Evolutionary conservation across 75 land plant genomes (phyloP).

Genomic region (Cunninghamia lanceolata): DNA sequence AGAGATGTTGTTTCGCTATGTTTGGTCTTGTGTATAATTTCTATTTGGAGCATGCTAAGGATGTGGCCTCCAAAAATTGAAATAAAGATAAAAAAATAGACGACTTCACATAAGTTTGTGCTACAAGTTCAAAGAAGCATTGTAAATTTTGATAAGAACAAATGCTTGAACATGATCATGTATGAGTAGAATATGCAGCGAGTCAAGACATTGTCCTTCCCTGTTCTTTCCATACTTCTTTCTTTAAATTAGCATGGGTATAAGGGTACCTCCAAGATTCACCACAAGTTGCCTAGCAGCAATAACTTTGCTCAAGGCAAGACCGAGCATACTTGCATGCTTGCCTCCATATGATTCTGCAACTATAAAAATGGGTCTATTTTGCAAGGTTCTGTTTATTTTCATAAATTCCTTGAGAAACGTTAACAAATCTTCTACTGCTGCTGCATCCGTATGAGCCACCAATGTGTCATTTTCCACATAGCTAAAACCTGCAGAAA

Average conservation of each 20-base stretch:
- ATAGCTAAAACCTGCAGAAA: constrained; percentile 63
- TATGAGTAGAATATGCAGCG: background rate
- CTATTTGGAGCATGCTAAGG: background rate
- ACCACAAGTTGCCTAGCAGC: constrained; percentile 46
- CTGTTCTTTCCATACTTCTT: background rate
- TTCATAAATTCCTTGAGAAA: constrained; percentile 51
- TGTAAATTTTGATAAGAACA: background rate
- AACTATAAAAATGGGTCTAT: constrained; percentile 64
- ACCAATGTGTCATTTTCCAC: constrained; percentile 54
- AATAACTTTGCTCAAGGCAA: constrained; percentile 50
- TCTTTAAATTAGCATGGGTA: background rate
- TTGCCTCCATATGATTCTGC: constrained; percentile 97
- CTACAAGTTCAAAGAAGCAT: background rate
- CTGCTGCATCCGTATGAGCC: constrained; percentile 63
- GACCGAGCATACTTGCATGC: constrained; percentile 60
- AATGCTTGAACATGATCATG: background rate
- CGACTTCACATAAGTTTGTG: background rate
- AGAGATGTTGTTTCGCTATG: background rate
- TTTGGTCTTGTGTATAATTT: background rate
- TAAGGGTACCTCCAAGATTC: constrained; percentile 54
- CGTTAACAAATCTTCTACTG: constrained; percentile 58
- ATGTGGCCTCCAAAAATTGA: background rate
- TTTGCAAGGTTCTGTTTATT: constrained; percentile 36
- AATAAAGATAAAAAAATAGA: background rate
- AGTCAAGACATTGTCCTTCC: background rate